Percentiles rank a stretch among this genome's conserved stretches.
Evolutionary conservation across 2,329 filamentous ascomycete species (phyloP).

Genomic region (Nigrospora sphaerica): DNA sequence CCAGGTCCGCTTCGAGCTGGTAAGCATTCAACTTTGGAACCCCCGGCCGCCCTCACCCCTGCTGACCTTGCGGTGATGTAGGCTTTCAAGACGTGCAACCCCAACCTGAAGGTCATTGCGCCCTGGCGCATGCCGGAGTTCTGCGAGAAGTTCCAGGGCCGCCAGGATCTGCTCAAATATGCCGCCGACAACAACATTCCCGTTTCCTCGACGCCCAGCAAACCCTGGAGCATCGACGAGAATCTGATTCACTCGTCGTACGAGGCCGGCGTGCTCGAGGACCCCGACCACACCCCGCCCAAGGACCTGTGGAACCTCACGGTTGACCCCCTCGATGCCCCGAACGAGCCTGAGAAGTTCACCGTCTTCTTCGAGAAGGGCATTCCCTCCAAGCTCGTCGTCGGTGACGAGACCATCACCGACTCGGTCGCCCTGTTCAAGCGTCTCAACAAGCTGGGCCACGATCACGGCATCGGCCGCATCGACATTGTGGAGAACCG

Average conservation of each 20-base stretch:
- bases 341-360: conserved; percentile 65
- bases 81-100: conserved; percentile 43
- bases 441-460: conserved; percentile 63
- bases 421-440: conserved; percentile 68
- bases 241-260: conserved; percentile 74
- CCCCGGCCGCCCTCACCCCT: conserved; percentile 55
- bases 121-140: conserved; percentile 49
- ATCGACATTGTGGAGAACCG: conserved; percentile 67
- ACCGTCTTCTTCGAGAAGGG: conserved; percentile 68
- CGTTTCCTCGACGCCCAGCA: conserved; percentile 58
- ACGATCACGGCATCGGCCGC: conserved; percentile 67
- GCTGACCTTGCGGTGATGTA: conserved; percentile 59
- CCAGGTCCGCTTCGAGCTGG: conserved; percentile 31
- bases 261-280: conserved; percentile 71
- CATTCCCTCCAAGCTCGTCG: conserved; percentile 53
- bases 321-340: conserved; percentile 58
- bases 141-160: conserved; percentile 35
- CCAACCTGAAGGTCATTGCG: conserved; percentile 48
- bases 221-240: conserved; percentile 43
- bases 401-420: conserved; percentile 52
- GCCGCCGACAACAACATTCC: conserved; percentile 61
- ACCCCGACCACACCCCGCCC: conserved; percentile 57
- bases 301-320: conserved; percentile 77
- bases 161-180: conserved; percentile 67
- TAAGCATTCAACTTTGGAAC: conserved; percentile 10